Evolutionary conservation across 495 filamentous ascomycete genomes (phyloP).

Genomic region (Haplographium delicatum): DNA sequence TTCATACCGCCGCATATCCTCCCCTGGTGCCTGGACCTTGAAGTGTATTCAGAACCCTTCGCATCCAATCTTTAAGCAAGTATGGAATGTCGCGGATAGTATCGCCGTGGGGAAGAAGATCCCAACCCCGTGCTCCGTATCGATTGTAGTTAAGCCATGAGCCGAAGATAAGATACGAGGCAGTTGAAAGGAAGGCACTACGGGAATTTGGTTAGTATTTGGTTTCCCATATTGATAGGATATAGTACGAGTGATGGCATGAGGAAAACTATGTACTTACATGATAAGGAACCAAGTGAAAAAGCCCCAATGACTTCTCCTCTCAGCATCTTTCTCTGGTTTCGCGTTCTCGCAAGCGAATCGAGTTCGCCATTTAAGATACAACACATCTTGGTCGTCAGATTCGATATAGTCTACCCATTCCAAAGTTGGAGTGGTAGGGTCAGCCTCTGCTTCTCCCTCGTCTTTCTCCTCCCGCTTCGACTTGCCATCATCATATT

Average conservation of each 20-base stretch:
- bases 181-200: conserved; percentile 78
- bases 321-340: conserved; percentile 36
- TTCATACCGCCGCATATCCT: conserved; percentile 89
- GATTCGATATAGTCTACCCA: conserved; percentile 65
- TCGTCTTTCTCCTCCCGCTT: conserved; percentile 30
- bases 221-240: conserved; percentile 4
- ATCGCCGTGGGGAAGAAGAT: conserved; percentile 88
- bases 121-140: conserved; percentile 92
- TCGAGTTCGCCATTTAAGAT: conserved; percentile 78
- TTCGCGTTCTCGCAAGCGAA: conserved; percentile 67
- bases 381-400: conserved; percentile 48
- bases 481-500: conserved; percentile 32
- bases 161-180: conserved; percentile 94
- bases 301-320: conserved; percentile 69
- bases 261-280: too few species aligned
- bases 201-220: conserved; percentile 1
- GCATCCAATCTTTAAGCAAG: conserved; percentile 79
- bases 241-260: conserved; percentile 37
- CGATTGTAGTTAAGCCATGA: conserved; percentile 99
- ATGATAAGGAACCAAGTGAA: conserved; percentile 97
- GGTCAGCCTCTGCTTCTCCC: conserved; percentile 40
- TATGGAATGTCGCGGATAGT: conserved; percentile 90
- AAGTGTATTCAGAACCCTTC: conserved; percentile 72
- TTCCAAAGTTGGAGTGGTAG: conserved; percentile 54
- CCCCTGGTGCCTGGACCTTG: conserved; percentile 76